A percentile compares a stretch with the other conserved stretches of the same genome.
phyloP scores from a whole-genome alignment of 768 basidiomycete species.

The Kwoniella dejecticola region DNA sequence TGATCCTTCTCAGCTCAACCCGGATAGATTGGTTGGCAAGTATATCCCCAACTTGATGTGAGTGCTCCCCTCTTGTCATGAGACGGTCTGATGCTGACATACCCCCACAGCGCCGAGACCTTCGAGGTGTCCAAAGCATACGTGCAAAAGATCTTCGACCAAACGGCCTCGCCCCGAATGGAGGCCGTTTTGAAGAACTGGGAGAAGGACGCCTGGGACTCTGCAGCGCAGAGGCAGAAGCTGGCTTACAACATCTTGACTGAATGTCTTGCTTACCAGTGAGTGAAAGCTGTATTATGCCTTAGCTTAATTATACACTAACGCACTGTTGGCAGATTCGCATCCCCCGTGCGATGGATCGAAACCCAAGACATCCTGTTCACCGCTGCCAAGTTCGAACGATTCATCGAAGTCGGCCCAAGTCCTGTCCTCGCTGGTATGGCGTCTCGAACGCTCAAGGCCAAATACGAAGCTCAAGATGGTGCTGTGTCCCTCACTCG shows the following conservation, averaged over 20 bases:
- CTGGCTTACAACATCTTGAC: slow-evolving; percentile 95
- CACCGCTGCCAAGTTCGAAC: slow-evolving; percentile 79
- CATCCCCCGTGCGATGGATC: slow-evolving; percentile 98
- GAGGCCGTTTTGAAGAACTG: slow-evolving; percentile 92
- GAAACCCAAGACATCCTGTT: slow-evolving; percentile 97
- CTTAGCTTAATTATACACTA: neutral
- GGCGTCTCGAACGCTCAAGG: slow-evolving; percentile 52
- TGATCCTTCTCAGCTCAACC: slow-evolving; percentile 83
- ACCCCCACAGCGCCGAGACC: slow-evolving; percentile 53
- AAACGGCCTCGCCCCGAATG: slow-evolving; percentile 91
- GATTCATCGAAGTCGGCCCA: slow-evolving; percentile 93
- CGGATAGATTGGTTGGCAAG: slow-evolving; percentile 89
- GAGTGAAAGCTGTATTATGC: slow-evolving; percentile 58
- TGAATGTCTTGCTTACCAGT: slow-evolving; percentile 95
- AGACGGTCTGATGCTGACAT: slow-evolving; percentile 35
- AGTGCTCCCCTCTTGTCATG: slow-evolving; percentile 4
- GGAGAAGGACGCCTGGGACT: slow-evolving; percentile 88
- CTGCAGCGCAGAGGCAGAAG: slow-evolving; percentile 78
- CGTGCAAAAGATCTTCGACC: slow-evolving; percentile 92
- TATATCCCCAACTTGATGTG: slow-evolving; percentile 94
- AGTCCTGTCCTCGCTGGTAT: slow-evolving; percentile 73
- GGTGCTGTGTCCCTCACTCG: slow-evolving; percentile 78
- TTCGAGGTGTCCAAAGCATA: slow-evolving; percentile 64
- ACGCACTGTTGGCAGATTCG: slow-evolving; percentile 46
- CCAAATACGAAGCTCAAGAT: slow-evolving; percentile 87